Evolutionary conservation across 257 asterid species (phyloP), one percentile per base, ranked within the genome.

Genomic region (Paraleonurus japonicus): DNA sequence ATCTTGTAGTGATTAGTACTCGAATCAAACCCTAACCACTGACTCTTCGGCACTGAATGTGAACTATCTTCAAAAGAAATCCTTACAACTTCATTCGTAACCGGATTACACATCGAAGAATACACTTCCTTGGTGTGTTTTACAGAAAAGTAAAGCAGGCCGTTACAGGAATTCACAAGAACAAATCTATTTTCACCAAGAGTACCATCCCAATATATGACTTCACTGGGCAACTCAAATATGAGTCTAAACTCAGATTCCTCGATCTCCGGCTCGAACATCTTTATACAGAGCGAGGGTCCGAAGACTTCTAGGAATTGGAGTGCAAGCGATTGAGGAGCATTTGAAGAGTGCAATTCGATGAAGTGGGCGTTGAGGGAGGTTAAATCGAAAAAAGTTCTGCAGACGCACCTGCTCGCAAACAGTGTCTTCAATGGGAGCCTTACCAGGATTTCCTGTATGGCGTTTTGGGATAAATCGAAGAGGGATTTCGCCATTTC

Each of bases 141-240:
- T 41, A 13, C 4, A 11, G 2, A 4, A 41, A 41, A 12, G 66
- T 57, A 77, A 43, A 71, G 60, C 78, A 71, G 60, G 10, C 81
- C 81, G 3, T 77, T 71, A 53, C 78, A 77, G 7, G 78, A 71
- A 77, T 77, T 72, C 24, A 41, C 51, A 26, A 77, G 64, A 22
- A n/a, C n/a, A n/a, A n/a, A n/a, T n/a, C n/a, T n/a, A n/a, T n/a
- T n/a, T n/a, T n/a, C n/a, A n/a, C n/a, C n/a, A n/a, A n/a, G n/a
- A n/a, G n/a, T n/a, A n/a, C n/a, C n/a, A n/a, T n/a, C n/a, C n/a
- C n/a, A n/a, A n/a, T n/a, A n/a, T n/a, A n/a, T n/a, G n/a, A n/a
- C n/a, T n/a, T n/a, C n/a, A n/a, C 8, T 32, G 48, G 48, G 48
- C 12, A 41, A 4, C 48, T 11, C 1, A 12, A 75, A 75, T 17